These are phyloP conservation scores for Laguncularia racemosa DNA, from an alignment of 345 rosid species.

Conservation along the genomic window DNA sequence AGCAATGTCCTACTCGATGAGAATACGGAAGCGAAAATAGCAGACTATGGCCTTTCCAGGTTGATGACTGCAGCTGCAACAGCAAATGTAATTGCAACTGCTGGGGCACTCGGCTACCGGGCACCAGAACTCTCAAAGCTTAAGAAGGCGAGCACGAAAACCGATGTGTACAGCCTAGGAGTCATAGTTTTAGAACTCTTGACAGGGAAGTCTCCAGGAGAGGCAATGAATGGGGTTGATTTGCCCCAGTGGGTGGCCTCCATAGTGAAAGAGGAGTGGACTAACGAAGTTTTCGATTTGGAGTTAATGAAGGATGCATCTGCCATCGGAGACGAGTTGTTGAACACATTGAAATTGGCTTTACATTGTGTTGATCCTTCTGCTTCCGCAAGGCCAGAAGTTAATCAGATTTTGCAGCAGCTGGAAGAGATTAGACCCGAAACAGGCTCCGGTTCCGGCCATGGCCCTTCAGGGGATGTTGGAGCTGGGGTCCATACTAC, in stretches of 20 bases:
- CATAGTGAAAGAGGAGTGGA: conserved; percentile 91
- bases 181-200: conserved; percentile 72
- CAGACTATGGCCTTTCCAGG: conserved; percentile 67
- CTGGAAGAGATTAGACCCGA: conserved; percentile 75
- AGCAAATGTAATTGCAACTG: conserved; percentile 64
- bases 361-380: conserved; percentile 87
- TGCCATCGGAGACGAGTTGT: conserved; percentile 64
- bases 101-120: conserved; percentile 74
- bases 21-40: conserved; percentile 37
- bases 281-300: conserved; percentile 85
- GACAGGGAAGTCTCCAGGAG: conserved; percentile 89
- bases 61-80: conserved; percentile 12
- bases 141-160: conserved; percentile 75
- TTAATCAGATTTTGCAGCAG: conserved; percentile 53
- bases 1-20: conserved; percentile 2
- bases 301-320: conserved; percentile 64
- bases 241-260: conserved; percentile 97
- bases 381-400: conserved; percentile 75
- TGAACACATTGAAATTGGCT: conserved; percentile 77
- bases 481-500: neutral
- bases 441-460: neutral
- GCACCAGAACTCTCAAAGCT: conserved; percentile 89
- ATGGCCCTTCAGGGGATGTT: neutral
- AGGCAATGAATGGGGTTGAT: conserved; percentile 70
- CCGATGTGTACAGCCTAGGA: conserved; percentile 86